Evolutionary conservation across 2,329 filamentous ascomycete species (phyloP), one percentile per base, ranked within the genome.

Genomic region (Dactylellina cionopaga): DNA sequence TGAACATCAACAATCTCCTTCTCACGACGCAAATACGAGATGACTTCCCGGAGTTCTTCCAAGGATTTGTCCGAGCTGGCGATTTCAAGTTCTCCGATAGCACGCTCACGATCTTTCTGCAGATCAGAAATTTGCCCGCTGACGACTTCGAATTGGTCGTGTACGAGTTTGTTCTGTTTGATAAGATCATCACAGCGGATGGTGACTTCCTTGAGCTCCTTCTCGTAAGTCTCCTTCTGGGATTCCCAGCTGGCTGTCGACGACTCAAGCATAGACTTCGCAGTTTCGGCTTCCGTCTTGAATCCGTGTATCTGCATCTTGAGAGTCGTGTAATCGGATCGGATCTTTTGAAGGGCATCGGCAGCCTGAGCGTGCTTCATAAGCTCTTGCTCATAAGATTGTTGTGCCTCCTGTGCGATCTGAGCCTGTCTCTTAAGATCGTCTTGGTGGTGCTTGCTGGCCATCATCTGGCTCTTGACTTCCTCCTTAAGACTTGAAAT

Each of bases 1-100:
- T 98, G 94, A n/a, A 97, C 92, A 35, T 99, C 94, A 6, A 97
- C 86, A 75, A 99, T 98, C 79, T 98, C 95, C 83, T 98, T 99
- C 81, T 99, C 96, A 41, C 92, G 90, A 46, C 94, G 90, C 73
- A 99, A 83, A 80, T 95, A 99, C 74, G 87, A 90, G 81, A 96
- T 96, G 64, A 99, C 87, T 78, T 98, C 94, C 74, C 95, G 90
- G 7, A 96, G 86, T 58, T 91, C 91, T 75, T 92, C 91, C 7
- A 89, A 83, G 39, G 87, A 88, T 33, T 87, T 83, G 54, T 87
- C 84, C 3, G 86, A 82, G 5, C 84, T 81, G 13, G 83, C 83
- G 66, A 84, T 82, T 33, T 90, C 88, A 10, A 86, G 83, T 4
- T 81, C 81, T 13, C 83, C 82, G 22, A 83, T 82, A 3, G 83